Conservation (phyloP, 305 asterid genomes). For the Rubia tinctorum region DNA sequence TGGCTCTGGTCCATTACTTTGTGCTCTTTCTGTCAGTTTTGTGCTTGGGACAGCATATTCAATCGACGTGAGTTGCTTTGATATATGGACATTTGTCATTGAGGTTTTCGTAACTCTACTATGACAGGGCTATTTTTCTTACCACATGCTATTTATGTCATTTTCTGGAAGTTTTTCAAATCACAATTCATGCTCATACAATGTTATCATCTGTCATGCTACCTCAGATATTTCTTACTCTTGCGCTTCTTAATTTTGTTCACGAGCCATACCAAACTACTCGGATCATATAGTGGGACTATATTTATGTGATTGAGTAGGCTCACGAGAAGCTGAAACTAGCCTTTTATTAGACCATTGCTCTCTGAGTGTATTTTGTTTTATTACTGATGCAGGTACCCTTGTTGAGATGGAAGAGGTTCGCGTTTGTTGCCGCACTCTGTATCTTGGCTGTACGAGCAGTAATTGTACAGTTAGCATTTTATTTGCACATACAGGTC, state of each 20-base stretch:
- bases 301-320: neutral
- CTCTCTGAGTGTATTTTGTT: conserved; percentile 2
- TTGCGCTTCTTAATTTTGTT: neutral
- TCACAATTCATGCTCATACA: neutral
- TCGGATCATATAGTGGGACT: neutral
- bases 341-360: neutral
- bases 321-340: neutral
- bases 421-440: conserved; percentile 90
- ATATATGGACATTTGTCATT: neutral
- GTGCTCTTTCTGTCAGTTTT: conserved; percentile 90
- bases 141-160: neutral
- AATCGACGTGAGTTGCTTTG: conserved; percentile 59
- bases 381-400: conserved; percentile 60
- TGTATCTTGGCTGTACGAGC: conserved; percentile 98
- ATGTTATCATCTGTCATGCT: neutral
- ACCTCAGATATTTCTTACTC: neutral
- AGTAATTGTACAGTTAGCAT: conserved; percentile 92
- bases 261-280: neutral
- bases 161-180: neutral
- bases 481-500: conserved; percentile 94
- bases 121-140: neutral
- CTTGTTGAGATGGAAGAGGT: conserved; percentile 94
- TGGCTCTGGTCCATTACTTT: conserved; percentile 83
- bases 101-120: neutral
- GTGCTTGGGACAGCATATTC: conserved; percentile 97